These are phyloP conservation scores for Musa beccarii DNA, from an alignment of 176 grass and related monocot genomes.

Conservation along the genomic window DNA sequence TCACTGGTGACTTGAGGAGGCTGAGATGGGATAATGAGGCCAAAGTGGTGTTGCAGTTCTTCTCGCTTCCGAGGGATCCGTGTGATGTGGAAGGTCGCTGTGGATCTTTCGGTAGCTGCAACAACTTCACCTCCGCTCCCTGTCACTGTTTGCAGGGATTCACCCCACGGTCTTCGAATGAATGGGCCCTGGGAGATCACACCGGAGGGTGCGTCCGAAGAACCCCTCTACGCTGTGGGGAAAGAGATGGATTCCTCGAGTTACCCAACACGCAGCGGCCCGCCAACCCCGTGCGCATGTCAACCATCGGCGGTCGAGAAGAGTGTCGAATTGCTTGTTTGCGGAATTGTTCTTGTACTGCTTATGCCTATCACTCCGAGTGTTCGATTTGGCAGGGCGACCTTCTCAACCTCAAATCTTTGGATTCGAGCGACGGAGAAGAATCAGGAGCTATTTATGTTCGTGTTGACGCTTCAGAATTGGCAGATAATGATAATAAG, in stretches of 20 bases:
- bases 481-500: too few species aligned
- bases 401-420: too few species aligned
- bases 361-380: too few species aligned
- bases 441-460: not conserved
- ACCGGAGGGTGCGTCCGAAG: constrained; percentile 27
- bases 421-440: not conserved
- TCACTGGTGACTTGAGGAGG: not conserved
- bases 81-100: constrained; percentile 45
- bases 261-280: too few species aligned
- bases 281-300: not conserved
- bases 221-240: not conserved
- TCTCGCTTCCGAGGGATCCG: constrained; percentile 30
- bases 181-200: constrained; percentile 29
- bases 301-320: not conserved
- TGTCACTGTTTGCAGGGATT: constrained; percentile 40
- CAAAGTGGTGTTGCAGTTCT: constrained; percentile 26
- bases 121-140: constrained; percentile 25
- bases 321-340: not conserved
- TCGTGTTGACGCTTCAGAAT: not conserved
- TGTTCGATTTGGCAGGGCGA: too few species aligned
- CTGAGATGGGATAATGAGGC: constrained; percentile 19
- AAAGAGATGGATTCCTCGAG: too few species aligned
- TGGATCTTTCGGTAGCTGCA: constrained; percentile 44
- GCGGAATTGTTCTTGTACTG: not conserved
- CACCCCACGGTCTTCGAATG: constrained; percentile 5